phyloP scores from a whole-genome alignment of 176 grass and related monocot species.

The Cymbopogon citratus region DNA sequence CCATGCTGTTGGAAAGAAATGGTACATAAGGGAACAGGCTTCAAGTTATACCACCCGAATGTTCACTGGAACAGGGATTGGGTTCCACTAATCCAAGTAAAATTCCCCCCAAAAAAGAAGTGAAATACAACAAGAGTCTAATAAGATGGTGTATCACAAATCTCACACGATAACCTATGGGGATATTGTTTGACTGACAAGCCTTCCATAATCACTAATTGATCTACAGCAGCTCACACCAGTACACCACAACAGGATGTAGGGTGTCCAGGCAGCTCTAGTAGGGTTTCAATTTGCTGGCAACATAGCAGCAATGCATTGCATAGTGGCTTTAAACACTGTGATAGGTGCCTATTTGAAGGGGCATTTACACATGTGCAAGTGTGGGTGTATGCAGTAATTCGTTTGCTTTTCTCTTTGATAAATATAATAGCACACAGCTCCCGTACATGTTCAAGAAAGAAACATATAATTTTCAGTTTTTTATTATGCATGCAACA shows the following conservation, averaged over 20 bases:
- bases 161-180: background rate
- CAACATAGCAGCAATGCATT: background rate
- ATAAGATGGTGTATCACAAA: constrained; percentile 6
- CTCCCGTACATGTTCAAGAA: background rate
- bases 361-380: background rate
- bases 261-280: background rate
- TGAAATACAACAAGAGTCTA: background rate
- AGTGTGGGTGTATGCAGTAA: background rate
- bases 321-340: background rate
- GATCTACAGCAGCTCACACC: background rate
- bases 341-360: background rate
- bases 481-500: constrained; percentile 1
- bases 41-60: background rate
- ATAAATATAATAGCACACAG: background rate
- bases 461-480: background rate
- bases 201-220: background rate
- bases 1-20: constrained; percentile 61
- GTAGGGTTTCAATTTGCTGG: background rate
- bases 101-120: background rate
- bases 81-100: background rate
- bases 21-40: background rate
- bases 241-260: background rate
- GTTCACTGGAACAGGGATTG: background rate
- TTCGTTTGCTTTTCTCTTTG: background rate
- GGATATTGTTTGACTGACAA: constrained; percentile 1